Percentiles rank a stretch among this genome's conserved stretches.
Evolutionary conservation across 768 basidiomycete genomes (phyloP).

Genomic region (Tulasnella sp.): DNA sequence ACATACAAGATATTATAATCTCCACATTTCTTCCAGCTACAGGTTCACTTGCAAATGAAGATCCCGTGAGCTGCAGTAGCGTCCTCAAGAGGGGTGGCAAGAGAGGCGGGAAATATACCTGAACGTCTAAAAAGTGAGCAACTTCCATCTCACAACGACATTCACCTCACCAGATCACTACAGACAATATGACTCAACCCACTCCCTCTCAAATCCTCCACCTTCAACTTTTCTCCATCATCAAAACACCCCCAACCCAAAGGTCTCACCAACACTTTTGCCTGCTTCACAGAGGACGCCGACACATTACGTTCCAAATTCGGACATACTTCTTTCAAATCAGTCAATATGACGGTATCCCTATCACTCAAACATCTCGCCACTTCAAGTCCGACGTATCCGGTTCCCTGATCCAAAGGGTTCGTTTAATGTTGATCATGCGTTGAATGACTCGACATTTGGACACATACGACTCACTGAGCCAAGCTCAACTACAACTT

Average conservation of each 20-base stretch:
- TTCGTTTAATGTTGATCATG: no score
- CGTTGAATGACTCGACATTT: not conserved
- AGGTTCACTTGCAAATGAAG: constrained; percentile 29
- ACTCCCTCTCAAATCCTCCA: not conserved
- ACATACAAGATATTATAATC: constrained; percentile 51
- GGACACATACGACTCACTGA: not conserved
- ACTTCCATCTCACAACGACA: not conserved
- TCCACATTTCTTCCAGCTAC: constrained; percentile 20
- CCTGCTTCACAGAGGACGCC: constrained; percentile 1
- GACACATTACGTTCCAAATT: constrained; percentile 32
- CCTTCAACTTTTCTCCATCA: constrained; percentile 31
- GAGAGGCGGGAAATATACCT: constrained; percentile 82
- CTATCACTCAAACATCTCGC: constrained; percentile 32
- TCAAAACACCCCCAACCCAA: constrained; percentile 55
- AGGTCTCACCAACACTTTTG: constrained; percentile 37
- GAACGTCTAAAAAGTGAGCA: constrained; percentile 3
- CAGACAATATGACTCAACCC: constrained; percentile 51
- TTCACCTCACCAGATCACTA: constrained; percentile 58
- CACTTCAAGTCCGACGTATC: constrained; percentile 41
- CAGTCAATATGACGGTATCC: constrained; percentile 42
- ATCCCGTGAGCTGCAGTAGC: constrained; percentile 57
- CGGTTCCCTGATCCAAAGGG: constrained; percentile 51
- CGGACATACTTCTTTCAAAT: constrained; percentile 59
- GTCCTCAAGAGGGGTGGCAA: constrained; percentile 63
- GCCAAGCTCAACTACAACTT: constrained; percentile 8